Conservation (phyloP, 2,329 filamentous ascomycete species). For the Aspergillus oerlinghausenensis region DNA sequence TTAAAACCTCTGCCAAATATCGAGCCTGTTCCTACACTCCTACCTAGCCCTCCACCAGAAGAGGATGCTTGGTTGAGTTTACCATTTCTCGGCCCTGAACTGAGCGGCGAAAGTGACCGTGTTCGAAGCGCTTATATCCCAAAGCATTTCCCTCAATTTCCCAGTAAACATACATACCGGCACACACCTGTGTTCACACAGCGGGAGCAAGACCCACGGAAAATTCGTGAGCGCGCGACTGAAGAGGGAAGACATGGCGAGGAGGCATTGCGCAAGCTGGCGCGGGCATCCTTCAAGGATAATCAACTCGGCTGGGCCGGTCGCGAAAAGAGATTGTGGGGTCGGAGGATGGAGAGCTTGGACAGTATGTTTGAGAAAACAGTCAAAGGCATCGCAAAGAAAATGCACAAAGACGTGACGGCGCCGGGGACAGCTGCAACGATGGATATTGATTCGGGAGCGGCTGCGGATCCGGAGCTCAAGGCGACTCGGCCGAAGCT, state of each 20-base stretch:
- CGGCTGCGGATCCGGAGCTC: constrained; percentile 21
- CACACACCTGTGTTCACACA: constrained; percentile 55
- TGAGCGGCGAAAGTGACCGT: constrained; percentile 46
- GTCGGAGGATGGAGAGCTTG: constrained; percentile 37
- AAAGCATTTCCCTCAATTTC: constrained; percentile 57
- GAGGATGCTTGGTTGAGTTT: constrained; percentile 31
- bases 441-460: constrained; percentile 29
- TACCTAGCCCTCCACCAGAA: constrained; percentile 39
- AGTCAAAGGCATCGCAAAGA: constrained; percentile 47
- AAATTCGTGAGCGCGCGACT: constrained; percentile 59
- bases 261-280: constrained; percentile 59
- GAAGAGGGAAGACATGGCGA: constrained; percentile 63
- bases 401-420: constrained; percentile 29
- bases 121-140: constrained; percentile 52
- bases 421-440: constrained; percentile 20
- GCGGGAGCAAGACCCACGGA: constrained; percentile 56
- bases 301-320: constrained; percentile 39
- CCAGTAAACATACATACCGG: constrained; percentile 61
- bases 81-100: constrained; percentile 48
- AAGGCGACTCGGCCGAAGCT: constrained; percentile 21
- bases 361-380: constrained; percentile 54
- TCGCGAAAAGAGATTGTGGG: constrained; percentile 38
- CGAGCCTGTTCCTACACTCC: constrained; percentile 23
- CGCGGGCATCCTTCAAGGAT: constrained; percentile 45
- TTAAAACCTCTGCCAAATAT: constrained; percentile 25